Percentiles rank a stretch among this genome's conserved stretches.
Evolutionary conservation across 2,329 filamentous ascomycete species (phyloP).

Genomic region (Paraphoma chrysanthemicola): DNA sequence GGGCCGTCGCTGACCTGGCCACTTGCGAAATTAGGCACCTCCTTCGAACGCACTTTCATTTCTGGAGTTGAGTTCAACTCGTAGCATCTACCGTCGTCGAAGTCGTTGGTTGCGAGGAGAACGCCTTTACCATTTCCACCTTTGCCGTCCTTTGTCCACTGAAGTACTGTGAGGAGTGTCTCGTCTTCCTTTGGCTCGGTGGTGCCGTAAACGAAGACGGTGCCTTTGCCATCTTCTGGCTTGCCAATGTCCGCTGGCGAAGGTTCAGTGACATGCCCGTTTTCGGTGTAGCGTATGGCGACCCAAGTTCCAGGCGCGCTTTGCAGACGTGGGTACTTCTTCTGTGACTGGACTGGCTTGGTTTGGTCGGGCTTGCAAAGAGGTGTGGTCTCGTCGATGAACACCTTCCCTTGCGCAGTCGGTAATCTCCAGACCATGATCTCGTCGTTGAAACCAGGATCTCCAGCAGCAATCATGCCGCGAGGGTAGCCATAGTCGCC

Average conservation of each 20-base stretch:
- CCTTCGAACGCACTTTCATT: constrained; percentile 63
- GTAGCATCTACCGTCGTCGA: constrained; percentile 90
- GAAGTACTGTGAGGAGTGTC: constrained; percentile 69
- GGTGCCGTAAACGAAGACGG: constrained; percentile 59
- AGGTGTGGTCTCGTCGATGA: constrained; percentile 59
- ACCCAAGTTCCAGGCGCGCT: constrained; percentile 57
- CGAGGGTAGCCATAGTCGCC: constrained; percentile 77
- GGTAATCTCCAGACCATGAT: constrained; percentile 65
- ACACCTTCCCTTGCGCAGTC: constrained; percentile 50
- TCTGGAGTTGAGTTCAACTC: constrained; percentile 71
- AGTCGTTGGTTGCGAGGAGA: constrained; percentile 79
- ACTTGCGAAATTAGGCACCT: constrained; percentile 63
- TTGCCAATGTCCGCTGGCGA: constrained; percentile 48
- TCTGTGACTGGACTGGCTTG: constrained; percentile 58
- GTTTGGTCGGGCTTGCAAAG: constrained; percentile 72
- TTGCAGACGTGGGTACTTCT: constrained; percentile 68
- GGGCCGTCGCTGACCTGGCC: constrained; percentile 51
- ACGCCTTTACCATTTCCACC: constrained; percentile 81
- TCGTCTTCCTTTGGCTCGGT: constrained; percentile 60
- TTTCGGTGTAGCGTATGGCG: constrained; percentile 59
- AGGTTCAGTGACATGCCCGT: constrained; percentile 57
- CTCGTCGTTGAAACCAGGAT: constrained; percentile 64
- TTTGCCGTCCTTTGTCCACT: constrained; percentile 81
- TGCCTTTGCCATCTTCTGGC: constrained; percentile 51
- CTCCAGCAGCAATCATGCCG: constrained; percentile 67